phyloP scores from a whole-genome alignment of 805 yeast species.

The Candida ascalaphidarum region DNA sequence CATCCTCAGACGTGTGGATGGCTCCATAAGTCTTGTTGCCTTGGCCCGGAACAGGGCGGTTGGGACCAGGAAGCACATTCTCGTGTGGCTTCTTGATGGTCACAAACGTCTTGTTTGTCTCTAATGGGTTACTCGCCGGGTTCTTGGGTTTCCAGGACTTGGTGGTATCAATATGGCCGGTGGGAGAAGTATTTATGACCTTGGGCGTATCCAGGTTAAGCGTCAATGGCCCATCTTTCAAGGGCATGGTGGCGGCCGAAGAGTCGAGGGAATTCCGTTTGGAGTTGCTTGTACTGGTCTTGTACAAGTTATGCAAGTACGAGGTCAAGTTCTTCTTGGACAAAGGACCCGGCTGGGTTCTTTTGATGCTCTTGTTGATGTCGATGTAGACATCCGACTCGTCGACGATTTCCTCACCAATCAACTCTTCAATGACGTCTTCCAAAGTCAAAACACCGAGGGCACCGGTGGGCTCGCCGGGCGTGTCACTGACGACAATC shows the following conservation, averaged over 20 bases:
- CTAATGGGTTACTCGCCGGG: conserved; percentile 62
- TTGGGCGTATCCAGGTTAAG: too few species aligned
- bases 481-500: conserved; percentile 83
- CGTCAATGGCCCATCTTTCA: too few species aligned
- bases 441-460: conserved; percentile 88
- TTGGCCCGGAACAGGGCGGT: conserved; percentile 5
- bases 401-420: conserved; percentile 96
- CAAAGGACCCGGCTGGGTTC: conserved; percentile 69
- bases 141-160: conserved; percentile 46
- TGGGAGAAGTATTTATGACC: neutral
- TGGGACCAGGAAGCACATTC: conserved; percentile 15
- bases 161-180: conserved; percentile 1
- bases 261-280: conserved; percentile 36
- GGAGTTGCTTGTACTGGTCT: conserved; percentile 20
- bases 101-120: conserved; percentile 55
- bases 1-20: conserved; percentile 38
- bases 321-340: conserved; percentile 61
- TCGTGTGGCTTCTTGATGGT: conserved; percentile 53
- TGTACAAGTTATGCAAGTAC: conserved; percentile 57
- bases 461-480: conserved; percentile 81
- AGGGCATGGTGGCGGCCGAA: neutral
- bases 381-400: conserved; percentile 93
- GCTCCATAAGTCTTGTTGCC: conserved; percentile 20
- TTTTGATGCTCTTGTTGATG: conserved; percentile 77
- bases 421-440: conserved; percentile 96